Conservation (phyloP, 106 monocot genomes). For the Dendrobium officinale region DNA sequence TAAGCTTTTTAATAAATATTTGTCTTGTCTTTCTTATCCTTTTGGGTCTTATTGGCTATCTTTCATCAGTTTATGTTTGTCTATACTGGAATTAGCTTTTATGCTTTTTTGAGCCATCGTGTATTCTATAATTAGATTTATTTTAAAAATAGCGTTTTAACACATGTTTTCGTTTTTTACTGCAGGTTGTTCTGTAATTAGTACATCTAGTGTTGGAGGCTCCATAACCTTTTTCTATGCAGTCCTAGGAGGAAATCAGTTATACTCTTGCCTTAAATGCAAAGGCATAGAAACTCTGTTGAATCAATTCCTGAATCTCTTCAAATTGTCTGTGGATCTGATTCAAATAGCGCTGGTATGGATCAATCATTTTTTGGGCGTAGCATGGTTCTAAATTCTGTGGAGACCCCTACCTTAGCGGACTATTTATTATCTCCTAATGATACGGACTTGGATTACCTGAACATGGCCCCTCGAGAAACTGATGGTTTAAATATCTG, state of each 20-base stretch:
- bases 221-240: background rate
- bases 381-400: constrained; percentile 19
- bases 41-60: background rate
- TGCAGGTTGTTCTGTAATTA: background rate
- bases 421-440: constrained; percentile 19
- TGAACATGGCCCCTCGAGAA: constrained; percentile 14
- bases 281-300: constrained; percentile 20
- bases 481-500: constrained; percentile 25
- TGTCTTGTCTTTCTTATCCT: background rate
- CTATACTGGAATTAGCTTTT: background rate
- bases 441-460: constrained; percentile 20
- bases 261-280: constrained; percentile 4
- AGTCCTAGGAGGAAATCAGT: background rate
- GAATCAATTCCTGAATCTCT: constrained; percentile 24
- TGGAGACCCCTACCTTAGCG: constrained; percentile 18
- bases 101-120: background rate
- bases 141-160: background rate
- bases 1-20: background rate
- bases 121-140: background rate
- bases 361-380: constrained; percentile 30
- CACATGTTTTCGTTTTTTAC: background rate
- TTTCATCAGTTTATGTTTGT: background rate
- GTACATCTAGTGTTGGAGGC: background rate
- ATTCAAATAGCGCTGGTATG: constrained; percentile 17
- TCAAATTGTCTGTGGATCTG: constrained; percentile 29